Conservation (phyloP, 2,329 filamentous ascomycete genomes). For the Penicillium sp. region DNA sequence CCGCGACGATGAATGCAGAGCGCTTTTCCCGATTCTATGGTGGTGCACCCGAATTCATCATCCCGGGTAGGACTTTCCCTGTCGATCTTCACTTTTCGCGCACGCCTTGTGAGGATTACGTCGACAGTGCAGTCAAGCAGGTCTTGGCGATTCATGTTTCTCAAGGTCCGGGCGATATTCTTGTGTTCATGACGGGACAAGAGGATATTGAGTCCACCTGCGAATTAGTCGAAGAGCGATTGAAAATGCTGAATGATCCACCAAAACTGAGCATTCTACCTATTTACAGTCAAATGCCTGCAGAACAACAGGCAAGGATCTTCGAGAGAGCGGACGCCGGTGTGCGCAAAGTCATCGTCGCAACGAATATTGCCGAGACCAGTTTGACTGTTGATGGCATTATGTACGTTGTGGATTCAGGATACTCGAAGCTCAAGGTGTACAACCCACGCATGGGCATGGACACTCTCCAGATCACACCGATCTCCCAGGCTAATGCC, state of each 20-base stretch:
- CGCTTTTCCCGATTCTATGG: slow-evolving; percentile 95
- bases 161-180: slow-evolving; percentile 85
- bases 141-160: slow-evolving; percentile 94
- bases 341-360: slow-evolving; percentile 94
- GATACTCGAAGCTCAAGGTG: slow-evolving; percentile 96
- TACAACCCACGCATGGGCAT: slow-evolving; percentile 99
- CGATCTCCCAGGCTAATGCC: slow-evolving; percentile 94
- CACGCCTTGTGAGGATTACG: slow-evolving; percentile 94
- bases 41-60: slow-evolving; percentile 92
- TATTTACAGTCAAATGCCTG: slow-evolving; percentile 99
- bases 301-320: slow-evolving; percentile 95
- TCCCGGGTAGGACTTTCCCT: slow-evolving; percentile 92
- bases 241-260: slow-evolving; percentile 87
- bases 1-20: slow-evolving; percentile 97
- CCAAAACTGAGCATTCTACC: slow-evolving; percentile 92
- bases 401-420: slow-evolving; percentile 97
- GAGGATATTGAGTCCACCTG: slow-evolving; percentile 98
- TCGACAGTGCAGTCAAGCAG: slow-evolving; percentile 94
- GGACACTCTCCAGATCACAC: slow-evolving; percentile 97
- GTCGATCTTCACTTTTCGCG: slow-evolving; percentile 95
- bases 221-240: slow-evolving; percentile 81
- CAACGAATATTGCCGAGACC: slow-evolving; percentile 97
- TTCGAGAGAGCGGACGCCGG: slow-evolving; percentile 89
- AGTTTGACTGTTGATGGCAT: slow-evolving; percentile 98
- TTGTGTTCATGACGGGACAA: slow-evolving; percentile 99